Evolutionary conservation across 202 grass and related monocot species (phyloP).

Genomic region (Zizania palustris): DNA sequence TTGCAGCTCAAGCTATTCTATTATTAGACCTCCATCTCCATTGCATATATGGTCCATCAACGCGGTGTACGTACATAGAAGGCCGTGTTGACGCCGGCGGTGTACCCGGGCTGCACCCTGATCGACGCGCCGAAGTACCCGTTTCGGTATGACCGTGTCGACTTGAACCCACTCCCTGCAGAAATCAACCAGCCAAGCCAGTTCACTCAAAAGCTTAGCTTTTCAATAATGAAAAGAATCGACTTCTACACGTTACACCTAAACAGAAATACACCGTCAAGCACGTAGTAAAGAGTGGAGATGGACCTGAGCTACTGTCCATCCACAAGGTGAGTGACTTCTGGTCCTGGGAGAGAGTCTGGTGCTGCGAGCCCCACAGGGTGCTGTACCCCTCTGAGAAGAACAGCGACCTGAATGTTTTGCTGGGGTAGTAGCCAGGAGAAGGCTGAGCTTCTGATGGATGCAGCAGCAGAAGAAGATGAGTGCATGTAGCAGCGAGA

Average conservation of each 20-base stretch:
- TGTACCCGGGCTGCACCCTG: conserved; percentile 62
- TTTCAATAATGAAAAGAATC: no score
- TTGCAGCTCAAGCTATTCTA: no score
- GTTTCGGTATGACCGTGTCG: conserved; percentile 52
- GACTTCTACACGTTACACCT: neutral
- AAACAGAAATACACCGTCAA: no score
- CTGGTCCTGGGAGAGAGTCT: conserved; percentile 51
- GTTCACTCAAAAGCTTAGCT: neutral
- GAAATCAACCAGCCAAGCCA: neutral
- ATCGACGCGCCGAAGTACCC: conserved; percentile 66
- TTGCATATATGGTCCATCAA: neutral
- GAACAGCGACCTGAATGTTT: conserved; percentile 32
- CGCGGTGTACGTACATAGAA: conserved; percentile 51
- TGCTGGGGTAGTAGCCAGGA: conserved; percentile 53
- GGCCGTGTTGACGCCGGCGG: conserved; percentile 67
- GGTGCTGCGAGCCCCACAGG: conserved; percentile 63
- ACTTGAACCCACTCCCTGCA: conserved; percentile 60
- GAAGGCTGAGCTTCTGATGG: conserved; percentile 54
- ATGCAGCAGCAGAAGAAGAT: conserved; percentile 34
- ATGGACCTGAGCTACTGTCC: conserved; percentile 55
- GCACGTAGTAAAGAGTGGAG: neutral
- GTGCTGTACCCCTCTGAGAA: conserved; percentile 52
- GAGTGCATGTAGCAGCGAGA: conserved; percentile 16
- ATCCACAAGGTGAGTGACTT: conserved; percentile 52
- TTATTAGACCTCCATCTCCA: neutral